Conservation (phyloP, 129 eudicot genomes). For the Ambrosia artemisiifolia region DNA sequence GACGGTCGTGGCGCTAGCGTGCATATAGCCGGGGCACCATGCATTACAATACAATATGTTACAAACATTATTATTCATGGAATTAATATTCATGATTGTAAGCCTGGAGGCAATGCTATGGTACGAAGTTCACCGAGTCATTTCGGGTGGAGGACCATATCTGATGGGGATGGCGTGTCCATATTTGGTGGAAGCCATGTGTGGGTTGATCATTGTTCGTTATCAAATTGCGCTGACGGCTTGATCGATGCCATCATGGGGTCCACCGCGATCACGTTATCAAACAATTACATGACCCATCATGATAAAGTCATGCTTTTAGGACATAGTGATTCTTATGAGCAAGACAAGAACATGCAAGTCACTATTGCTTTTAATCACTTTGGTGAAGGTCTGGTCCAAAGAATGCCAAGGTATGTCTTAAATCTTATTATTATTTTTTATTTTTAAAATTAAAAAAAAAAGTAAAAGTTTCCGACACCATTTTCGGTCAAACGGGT, state of each 20-base stretch:
- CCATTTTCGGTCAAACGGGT: neutral
- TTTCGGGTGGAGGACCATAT: slow-evolving; percentile 63
- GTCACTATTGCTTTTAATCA: slow-evolving; percentile 83
- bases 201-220: slow-evolving; percentile 86
- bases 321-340: slow-evolving; percentile 68
- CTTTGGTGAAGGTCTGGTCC: slow-evolving; percentile 86
- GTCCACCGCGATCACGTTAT: slow-evolving; percentile 74
- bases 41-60: slow-evolving; percentile 69
- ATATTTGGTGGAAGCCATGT: slow-evolving; percentile 79
- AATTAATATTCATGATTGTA: slow-evolving; percentile 61
- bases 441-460: neutral
- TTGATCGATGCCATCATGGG: slow-evolving; percentile 75
- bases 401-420: slow-evolving; percentile 81
- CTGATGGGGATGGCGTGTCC: slow-evolving; percentile 85
- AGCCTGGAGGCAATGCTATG: slow-evolving; percentile 61
- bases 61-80: slow-evolving; percentile 75
- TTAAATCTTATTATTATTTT: neutral
- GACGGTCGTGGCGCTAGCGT: slow-evolving; percentile 88
- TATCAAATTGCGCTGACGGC: slow-evolving; percentile 72
- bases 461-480: slow-evolving; percentile 15
- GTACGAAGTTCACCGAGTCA: slow-evolving; percentile 64
- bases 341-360: slow-evolving; percentile 75
- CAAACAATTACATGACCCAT: slow-evolving; percentile 72
- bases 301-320: slow-evolving; percentile 86
- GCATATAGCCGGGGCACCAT: slow-evolving; percentile 76